Percentiles rank a stretch among this genome's conserved stretches.
Evolutionary conservation across 805 yeast genomes (phyloP).

Genomic region (Lipomyces sp.): DNA sequence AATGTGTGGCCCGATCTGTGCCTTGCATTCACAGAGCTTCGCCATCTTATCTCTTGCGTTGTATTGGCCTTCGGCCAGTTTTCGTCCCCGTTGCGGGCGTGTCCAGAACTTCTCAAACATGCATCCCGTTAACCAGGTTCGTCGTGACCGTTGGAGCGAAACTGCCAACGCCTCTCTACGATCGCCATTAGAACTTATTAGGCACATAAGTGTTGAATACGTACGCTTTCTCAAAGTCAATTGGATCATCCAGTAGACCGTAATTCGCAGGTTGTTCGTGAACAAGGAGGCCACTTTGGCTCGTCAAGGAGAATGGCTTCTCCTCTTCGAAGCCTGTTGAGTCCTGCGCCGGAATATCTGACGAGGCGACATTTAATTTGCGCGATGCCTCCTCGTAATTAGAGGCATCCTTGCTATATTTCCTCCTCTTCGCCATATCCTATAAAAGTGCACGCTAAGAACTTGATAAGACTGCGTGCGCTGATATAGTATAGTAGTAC

Average conservation of each 20-base stretch:
- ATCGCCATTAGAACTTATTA: background rate
- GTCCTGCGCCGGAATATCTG: background rate
- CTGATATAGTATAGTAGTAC: background rate
- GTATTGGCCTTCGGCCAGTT: constrained; percentile 52
- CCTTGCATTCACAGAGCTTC: constrained; percentile 74
- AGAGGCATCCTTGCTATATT: constrained; percentile 1
- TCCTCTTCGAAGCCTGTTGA: background rate
- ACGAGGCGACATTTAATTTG: background rate
- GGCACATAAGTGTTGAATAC: constrained; percentile 45
- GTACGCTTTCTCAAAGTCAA: constrained; percentile 67
- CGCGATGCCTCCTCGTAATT: background rate
- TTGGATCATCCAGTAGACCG: constrained; percentile 63
- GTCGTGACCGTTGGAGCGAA: constrained; percentile 72
- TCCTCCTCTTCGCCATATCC: constrained; percentile 8
- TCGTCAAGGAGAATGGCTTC: background rate
- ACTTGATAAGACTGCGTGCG: background rate
- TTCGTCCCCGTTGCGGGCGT: constrained; percentile 63
- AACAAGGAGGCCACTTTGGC: constrained; percentile 56
- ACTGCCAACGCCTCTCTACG: constrained; percentile 21
- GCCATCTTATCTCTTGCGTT: constrained; percentile 86
- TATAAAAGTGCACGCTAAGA: background rate
- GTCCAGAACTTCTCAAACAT: constrained; percentile 84
- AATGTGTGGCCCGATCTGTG: constrained; percentile 81
- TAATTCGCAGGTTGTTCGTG: constrained; percentile 68
- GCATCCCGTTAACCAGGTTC: constrained; percentile 64